Base-by-base conservation (phyloP, 2,329 filamentous ascomycete species). In the Colletotrichum sp. region DNA sequence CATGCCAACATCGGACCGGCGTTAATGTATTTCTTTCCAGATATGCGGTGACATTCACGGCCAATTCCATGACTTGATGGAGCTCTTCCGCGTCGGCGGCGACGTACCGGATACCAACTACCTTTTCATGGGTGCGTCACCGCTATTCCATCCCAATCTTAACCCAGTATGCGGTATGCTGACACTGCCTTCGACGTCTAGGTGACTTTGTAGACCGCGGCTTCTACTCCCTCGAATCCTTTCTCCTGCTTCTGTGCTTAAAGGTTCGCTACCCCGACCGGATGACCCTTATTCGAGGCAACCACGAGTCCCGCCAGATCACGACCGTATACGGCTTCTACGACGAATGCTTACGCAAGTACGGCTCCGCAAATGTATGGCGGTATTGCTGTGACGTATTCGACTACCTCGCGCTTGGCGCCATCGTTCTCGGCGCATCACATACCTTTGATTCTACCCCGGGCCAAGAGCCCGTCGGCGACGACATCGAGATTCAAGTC, bases 251-350 rank as follows among this genome's bases (percentile, higher is more conserved):
- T 13, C 92, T 99, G 69, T 98, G 96, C 83, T 92, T 99, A 81
- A 99, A 99, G 90, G 96, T 99, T 77, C 94, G 96, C 83, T 99
- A 99, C 83, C 97, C 96, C 69, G 96, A 99, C 85, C 95, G 97
- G 80, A 98, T 99, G 88, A 99, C 97, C 6, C 91, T 99, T 57
- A 98, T 99, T 82, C 92, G 96, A 78, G 96, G 96, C 78, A 98
- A 98, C 84, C 96, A 98, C 88, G 96, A 99, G 86, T 98, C 96
- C 60, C 93, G 96, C 75, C 96, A 99, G 85, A 99, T 99, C 79
- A 99, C 96, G 26, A 98, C 95, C 7, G 96, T 99, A 16, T 99
- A 99, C 84, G 96, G 96, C 77, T 99, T 99, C 87, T 99, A 99
- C 87, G 96, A 99, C 82, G 96, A 99, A 87, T 99, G 96, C 82